Percentiles rank a stretch among this genome's conserved stretches.
These are phyloP conservation scores for Phytomonas sp. DNA, from an alignment of 208 protist species.

Conservation along the genomic window DNA sequence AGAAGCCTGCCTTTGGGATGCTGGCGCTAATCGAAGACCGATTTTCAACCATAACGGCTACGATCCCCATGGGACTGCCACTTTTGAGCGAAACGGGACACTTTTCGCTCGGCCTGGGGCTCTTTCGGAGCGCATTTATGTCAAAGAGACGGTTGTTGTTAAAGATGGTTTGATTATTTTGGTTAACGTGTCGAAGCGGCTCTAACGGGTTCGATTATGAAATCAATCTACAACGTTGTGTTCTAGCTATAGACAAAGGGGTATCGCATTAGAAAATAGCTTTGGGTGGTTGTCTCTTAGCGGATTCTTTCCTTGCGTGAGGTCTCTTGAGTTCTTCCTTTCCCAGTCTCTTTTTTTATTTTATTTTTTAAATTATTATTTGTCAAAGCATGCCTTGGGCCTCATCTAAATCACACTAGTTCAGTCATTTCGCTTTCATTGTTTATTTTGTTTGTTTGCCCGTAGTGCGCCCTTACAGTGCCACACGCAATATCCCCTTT, in stretches of 20 bases:
- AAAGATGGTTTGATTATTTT: slow-evolving; percentile 45
- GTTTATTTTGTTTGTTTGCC: background rate
- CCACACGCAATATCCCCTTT: background rate
- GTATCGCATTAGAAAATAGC: background rate
- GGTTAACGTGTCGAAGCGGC: slow-evolving; percentile 41
- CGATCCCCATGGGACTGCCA: slow-evolving; percentile 65
- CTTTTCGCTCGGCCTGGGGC: slow-evolving; percentile 40
- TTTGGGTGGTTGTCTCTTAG: background rate
- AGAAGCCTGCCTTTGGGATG: slow-evolving; percentile 15
- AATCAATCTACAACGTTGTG: background rate
- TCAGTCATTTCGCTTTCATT: background rate
- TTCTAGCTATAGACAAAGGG: background rate
- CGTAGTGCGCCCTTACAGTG: background rate
- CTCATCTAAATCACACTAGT: background rate
- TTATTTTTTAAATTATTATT: too few relatives aligned
- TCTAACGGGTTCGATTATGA: slow-evolving; percentile 10
- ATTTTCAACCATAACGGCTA: slow-evolving; percentile 43
- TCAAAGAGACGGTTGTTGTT: slow-evolving; percentile 70
- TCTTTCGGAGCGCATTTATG: slow-evolving; percentile 22
- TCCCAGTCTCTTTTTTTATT: too few relatives aligned
- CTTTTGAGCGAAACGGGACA: slow-evolving; percentile 65
- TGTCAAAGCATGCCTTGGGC: background rate
- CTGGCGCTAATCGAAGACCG: slow-evolving; percentile 6
- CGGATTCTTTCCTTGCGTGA: background rate
- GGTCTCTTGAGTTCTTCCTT: background rate